Conservation (phyloP, 2,329 filamentous ascomycete genomes). For the Cytospora piceicola region DNA sequence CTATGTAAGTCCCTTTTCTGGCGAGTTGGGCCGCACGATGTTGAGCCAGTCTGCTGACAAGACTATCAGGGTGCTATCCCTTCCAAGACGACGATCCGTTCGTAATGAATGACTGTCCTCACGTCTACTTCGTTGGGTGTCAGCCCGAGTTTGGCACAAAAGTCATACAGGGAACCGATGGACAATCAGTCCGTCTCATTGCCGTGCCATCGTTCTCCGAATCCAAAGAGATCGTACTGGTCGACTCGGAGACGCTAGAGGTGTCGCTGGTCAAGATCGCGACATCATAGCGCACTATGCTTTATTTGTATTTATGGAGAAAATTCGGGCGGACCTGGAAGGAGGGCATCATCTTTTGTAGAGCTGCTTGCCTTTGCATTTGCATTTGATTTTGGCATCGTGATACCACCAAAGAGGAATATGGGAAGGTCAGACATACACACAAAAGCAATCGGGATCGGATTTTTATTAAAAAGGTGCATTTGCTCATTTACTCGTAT, state of each 20-base stretch:
- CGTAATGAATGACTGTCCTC: slow-evolving; percentile 81
- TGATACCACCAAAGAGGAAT: slow-evolving; percentile 22
- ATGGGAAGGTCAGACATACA: not conserved
- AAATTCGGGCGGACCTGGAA: not conserved
- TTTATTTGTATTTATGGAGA: not conserved
- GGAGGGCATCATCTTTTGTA: not conserved
- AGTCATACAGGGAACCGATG: slow-evolving; percentile 67
- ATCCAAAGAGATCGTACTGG: slow-evolving; percentile 77
- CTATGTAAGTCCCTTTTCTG: slow-evolving; percentile 69
- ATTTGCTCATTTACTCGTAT: not conserved
- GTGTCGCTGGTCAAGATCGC: slow-evolving; percentile 71
- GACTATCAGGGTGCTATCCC: slow-evolving; percentile 80
- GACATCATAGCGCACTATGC: slow-evolving; percentile 25
- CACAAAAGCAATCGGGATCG: not conserved
- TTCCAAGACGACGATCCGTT: slow-evolving; percentile 95
- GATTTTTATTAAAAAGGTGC: not conserved
- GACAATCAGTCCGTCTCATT: slow-evolving; percentile 76
- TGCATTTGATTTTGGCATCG: slow-evolving; percentile 8
- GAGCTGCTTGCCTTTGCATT: not conserved
- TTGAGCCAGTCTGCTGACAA: slow-evolving; percentile 26
- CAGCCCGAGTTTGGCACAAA: slow-evolving; percentile 78
- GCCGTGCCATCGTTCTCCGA: slow-evolving; percentile 80
- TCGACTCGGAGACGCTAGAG: slow-evolving; percentile 85
- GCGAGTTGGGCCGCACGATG: not conserved
- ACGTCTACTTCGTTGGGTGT: slow-evolving; percentile 88